Conservation (phyloP, 495 filamentous ascomycete species). For the Penicillium pancosmium region DNA sequence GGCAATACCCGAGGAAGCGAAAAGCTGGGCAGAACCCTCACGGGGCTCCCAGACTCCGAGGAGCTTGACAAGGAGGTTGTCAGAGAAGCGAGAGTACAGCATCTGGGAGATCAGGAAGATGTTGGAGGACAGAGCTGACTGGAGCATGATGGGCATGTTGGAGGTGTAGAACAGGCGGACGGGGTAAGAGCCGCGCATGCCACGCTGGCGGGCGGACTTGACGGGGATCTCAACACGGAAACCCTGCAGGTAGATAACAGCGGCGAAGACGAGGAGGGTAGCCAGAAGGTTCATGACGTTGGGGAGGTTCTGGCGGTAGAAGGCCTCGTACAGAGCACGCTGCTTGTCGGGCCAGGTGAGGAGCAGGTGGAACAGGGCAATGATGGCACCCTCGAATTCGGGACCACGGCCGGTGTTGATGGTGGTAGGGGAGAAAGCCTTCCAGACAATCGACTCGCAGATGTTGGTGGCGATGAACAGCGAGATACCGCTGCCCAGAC, state of each 20-base stretch:
- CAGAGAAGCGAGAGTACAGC: conserved; percentile 97
- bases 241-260: conserved; percentile 99
- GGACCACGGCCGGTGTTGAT: conserved; percentile 99
- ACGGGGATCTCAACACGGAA: conserved; percentile 99
- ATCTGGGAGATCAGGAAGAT: conserved; percentile 98
- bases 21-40: conserved; percentile 94
- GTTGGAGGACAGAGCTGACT: conserved; percentile 97
- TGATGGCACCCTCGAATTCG: conserved; percentile 98
- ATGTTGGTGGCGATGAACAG: conserved; percentile 99
- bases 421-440: conserved; percentile 97
- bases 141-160: conserved; percentile 98
- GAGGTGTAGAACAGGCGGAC: conserved; percentile 69
- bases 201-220: conserved; percentile 98
- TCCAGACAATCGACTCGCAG: conserved; percentile 99
- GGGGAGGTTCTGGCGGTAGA: conserved; percentile 98
- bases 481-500: conserved; percentile 96
- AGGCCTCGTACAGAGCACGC: conserved; percentile 93
- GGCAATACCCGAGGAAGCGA: conserved; percentile 85
- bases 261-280: conserved; percentile 89
- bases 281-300: conserved; percentile 99
- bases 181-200: conserved; percentile 83
- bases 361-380: conserved; percentile 96
- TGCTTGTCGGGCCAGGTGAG: conserved; percentile 99
- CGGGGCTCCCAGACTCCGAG: conserved; percentile 98
- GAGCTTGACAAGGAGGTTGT: conserved; percentile 95